These are phyloP conservation scores for Euphorbia schlechtendalii DNA, from an alignment of 441 rosid species.

Conservation along the genomic window DNA sequence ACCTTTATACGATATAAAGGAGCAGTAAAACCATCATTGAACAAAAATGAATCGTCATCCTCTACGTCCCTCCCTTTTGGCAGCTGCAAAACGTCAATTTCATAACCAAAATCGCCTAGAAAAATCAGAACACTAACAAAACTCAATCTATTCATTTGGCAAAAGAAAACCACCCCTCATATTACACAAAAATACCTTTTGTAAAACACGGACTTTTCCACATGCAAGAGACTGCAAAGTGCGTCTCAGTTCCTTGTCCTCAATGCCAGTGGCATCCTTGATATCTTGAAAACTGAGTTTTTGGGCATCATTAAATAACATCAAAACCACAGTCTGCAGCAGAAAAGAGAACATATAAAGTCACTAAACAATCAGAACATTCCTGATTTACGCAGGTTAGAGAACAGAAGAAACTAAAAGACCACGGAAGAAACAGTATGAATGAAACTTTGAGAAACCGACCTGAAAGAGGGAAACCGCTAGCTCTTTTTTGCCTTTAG, in stretches of 20 bases:
- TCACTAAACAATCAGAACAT: slow-evolving; percentile 21
- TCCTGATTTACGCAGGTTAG: too few relatives aligned
- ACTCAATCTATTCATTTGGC: slow-evolving; percentile 5
- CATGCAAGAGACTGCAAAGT: slow-evolving; percentile 99
- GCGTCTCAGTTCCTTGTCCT: slow-evolving; percentile 93
- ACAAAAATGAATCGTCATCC: slow-evolving; percentile 79
- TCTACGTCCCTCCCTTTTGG: slow-evolving; percentile 97
- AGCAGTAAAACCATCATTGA: slow-evolving; percentile 77
- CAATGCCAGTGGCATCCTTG: slow-evolving; percentile 92
- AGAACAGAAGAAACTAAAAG: too few relatives aligned
- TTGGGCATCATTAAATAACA: slow-evolving; percentile 94
- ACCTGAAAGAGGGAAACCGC: slow-evolving; percentile 99
- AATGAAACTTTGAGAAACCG: slow-evolving; percentile 18
- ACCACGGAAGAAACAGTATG: slow-evolving; percentile 5
- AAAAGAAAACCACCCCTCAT: neutral
- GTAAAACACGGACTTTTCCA: slow-evolving; percentile 92
- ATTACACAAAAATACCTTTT: slow-evolving; percentile 42
- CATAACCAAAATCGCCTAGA: slow-evolving; percentile 2
- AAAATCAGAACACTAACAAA: neutral
- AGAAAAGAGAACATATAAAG: slow-evolving; percentile 15
- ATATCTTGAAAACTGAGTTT: slow-evolving; percentile 91
- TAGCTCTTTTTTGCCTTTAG: slow-evolving; percentile 91
- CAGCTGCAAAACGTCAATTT: slow-evolving; percentile 35
- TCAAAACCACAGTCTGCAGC: slow-evolving; percentile 84
- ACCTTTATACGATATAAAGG: slow-evolving; percentile 96